Evolutionary conservation across 495 filamentous ascomycete species (phyloP), one percentile per base, ranked within the genome.

Genomic region (Hyaloscypha bicolor): DNA sequence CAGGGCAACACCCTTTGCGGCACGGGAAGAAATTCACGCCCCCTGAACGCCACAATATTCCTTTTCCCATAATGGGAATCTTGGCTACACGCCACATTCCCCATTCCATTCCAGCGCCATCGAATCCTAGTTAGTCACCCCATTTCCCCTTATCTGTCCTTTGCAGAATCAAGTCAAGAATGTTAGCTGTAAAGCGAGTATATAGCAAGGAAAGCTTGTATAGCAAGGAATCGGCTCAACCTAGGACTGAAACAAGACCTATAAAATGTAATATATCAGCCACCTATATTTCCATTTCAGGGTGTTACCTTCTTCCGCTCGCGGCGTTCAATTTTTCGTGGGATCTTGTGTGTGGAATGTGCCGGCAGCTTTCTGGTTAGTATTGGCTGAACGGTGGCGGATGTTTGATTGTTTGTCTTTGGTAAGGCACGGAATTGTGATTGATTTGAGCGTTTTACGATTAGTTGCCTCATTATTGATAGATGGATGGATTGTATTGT

Each of bases 381-480:
- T 5, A 29, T 9, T 56, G 22, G 22, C 53, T 56, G 16, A 48
- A 16, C 29, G 6, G 22, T 56, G 16, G 53, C 21, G 29, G 53
- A 56, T 56, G 22, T 9, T 29, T 25, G 21, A 56, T 12, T 56
- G 29, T 56, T 56, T 25, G 53, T 29, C 16, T 31, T 25, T 9
- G 29, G 53, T n/a, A 31, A 29, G 29, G 53, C 21, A 56, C 3
- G 53, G 22, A 56, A 31, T 29, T 29, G 21, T 56, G 12, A 29
- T 12, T 56, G 42, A 48, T 48, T 48, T 48, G 42, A 48, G 42
- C 16, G 53, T 56, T 57, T 65, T 65, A 65, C 62, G 62, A 65
- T 65, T 45, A 65, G 62, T 65, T 45, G 62, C 62, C 62, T 65
- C 53, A 65, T 57, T 65, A 37, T 25, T 65, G 29, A 53, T 30